Base-by-base conservation (phyloP, 805 yeast genomes). In the Candida tibetensis region DNA sequence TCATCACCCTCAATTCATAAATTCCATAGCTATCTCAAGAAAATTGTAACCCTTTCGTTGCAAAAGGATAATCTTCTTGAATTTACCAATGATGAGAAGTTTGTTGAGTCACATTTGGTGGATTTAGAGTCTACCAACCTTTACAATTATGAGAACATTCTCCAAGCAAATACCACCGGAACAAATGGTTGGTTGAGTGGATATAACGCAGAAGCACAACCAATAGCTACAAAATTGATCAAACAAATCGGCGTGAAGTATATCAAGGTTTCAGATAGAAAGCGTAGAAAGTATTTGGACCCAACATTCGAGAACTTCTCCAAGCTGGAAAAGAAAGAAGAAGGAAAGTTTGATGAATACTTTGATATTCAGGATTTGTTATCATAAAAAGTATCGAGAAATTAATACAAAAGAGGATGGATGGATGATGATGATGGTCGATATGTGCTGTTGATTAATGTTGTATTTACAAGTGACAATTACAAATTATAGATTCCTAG, bases 1-100 rank as follows among this genome's bases (percentile, higher is more conserved):
- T 38, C 55, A 4, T 56, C 67, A 3, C 71, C 72, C 1, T 62
- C 65, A 2, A 40, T 49, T 6, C 50, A 52, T 23, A 61, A 63
- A 39, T 57, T 52, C 45, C 49, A 51, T 32, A 21, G 31, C 2
- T 45, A 57, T 25, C 42, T 69, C 18, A 53, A 52, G 18, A 50
- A 51, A 18, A 54, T 61, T 13, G 41, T 66, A 4, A 18, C 34
- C 12, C 42, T 48, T 17, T 59, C 66, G 2, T 44, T 60, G 17
- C 33, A 32, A 2, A 42, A 39, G 3, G 47, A 47, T 1, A 48
- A 57, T 4, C 39, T 60, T 15, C n/a, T 35, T 17, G 44, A 46
- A 16, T 56, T 53, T 17, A 40, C 58, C 34, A 44, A 47, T 15
- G 57, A 61, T 28, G 52, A 54, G 6, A 47, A 53, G 1, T 55